Percentiles rank a stretch among this genome's conserved stretches.
These are phyloP conservation scores for Sphaerosporella brunnea DNA, from an alignment of 495 filamentous ascomycete species.

Conservation along the genomic window DNA sequence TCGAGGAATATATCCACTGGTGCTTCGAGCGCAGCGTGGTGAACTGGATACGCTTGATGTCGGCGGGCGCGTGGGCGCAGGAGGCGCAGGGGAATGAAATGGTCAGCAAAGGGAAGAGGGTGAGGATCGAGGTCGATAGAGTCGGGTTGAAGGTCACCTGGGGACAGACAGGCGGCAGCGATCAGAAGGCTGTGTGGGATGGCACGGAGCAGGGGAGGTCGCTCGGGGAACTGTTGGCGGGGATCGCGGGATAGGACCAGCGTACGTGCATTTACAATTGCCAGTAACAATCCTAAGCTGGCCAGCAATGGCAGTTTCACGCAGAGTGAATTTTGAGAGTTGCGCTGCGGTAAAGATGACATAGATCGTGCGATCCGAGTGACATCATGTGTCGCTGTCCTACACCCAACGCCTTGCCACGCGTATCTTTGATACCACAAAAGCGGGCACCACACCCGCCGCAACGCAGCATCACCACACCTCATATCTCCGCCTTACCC, in stretches of 20 bases:
- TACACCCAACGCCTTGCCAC: no score
- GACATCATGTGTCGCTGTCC: no score
- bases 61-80: slow-evolving; percentile 19
- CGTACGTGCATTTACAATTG: no score
- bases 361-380: no score
- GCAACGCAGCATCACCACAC: neutral
- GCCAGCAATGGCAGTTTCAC: no score
- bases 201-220: slow-evolving; percentile 13
- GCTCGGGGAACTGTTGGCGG: slow-evolving; percentile 1
- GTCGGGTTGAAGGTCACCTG: slow-evolving; percentile 17
- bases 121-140: slow-evolving; percentile 16
- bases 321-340: no score
- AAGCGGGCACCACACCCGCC: neutral
- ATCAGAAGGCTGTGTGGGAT: slow-evolving; percentile 21
- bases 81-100: slow-evolving; percentile 25
- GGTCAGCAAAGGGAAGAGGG: slow-evolving; percentile 18
- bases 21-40: slow-evolving; percentile 24
- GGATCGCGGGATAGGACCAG: slow-evolving; percentile 4
- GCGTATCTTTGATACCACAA: no score
- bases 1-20: slow-evolving; percentile 23
- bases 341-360: no score
- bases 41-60: slow-evolving; percentile 21
- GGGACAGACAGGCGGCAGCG: slow-evolving; percentile 18
- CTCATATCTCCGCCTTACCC: neutral
- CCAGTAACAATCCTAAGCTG: no score